These are phyloP conservation scores for Plantago elongata DNA, from an alignment of 257 asterid genomes.

Conservation along the genomic window DNA sequence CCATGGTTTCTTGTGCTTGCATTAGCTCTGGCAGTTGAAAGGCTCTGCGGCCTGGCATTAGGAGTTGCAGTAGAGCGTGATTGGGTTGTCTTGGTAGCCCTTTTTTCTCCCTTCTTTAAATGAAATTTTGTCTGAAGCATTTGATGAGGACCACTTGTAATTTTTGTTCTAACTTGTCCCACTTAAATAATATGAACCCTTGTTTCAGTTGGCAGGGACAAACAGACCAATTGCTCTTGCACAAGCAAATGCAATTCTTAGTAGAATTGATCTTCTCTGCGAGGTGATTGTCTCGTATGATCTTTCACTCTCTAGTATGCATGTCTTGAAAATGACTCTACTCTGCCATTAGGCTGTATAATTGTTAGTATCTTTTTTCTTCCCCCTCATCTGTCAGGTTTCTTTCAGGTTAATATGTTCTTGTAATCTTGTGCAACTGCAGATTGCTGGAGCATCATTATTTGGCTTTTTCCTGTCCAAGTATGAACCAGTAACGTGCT, in stretches of 20 bases:
- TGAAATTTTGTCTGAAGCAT: background rate
- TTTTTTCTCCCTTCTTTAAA: slow-evolving; percentile 10
- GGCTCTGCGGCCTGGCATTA: slow-evolving; percentile 84
- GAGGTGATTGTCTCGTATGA: slow-evolving; percentile 51
- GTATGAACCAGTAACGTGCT: slow-evolving; percentile 68
- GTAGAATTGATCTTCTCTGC: slow-evolving; percentile 81
- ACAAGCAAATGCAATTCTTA: slow-evolving; percentile 84
- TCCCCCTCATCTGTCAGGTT: background rate
- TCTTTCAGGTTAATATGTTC: background rate
- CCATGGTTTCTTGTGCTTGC: slow-evolving; percentile 88
- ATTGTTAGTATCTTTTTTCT: too few relatives aligned
- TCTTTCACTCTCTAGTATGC: slow-evolving; percentile 12
- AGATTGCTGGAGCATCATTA: slow-evolving; percentile 91
- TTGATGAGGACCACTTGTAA: background rate
- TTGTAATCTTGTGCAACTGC: slow-evolving; percentile 23
- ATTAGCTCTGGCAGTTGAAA: slow-evolving; percentile 75
- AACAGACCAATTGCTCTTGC: slow-evolving; percentile 93
- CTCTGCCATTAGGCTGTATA: background rate
- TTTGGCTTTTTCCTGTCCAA: slow-evolving; percentile 79
- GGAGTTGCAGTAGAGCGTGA: slow-evolving; percentile 98
- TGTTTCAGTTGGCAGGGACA: slow-evolving; percentile 81
- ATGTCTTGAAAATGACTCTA: background rate
- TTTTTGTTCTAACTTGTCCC: slow-evolving; percentile 7
- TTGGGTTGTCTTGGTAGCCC: slow-evolving; percentile 86
- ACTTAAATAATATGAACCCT: slow-evolving; percentile 15